Evolutionary conservation across 1,284 basidiomycete species (phyloP), one percentile per base, ranked within the genome.

Genomic region (Irpex sp.): DNA sequence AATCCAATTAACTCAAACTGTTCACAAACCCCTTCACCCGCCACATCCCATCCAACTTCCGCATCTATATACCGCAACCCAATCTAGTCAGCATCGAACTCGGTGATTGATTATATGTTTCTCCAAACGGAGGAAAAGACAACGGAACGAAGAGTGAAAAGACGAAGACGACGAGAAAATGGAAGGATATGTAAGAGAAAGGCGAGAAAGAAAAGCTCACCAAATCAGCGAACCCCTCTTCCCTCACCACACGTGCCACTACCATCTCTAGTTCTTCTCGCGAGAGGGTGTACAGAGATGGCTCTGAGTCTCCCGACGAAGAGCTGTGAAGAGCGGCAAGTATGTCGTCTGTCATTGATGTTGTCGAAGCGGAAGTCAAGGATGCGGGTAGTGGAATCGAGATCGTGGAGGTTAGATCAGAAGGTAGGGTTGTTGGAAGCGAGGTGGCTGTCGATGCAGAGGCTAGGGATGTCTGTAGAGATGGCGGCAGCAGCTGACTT

Each of bases 191-290:
- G 26, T 4, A 15, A 51, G 49, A 17, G 17, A n/a, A 5, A 51
- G 7, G 8, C 19, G 49, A 51, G 17, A 9, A 7, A 62, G 13
- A 11, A 19, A 9, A 3, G 62, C 71, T 57, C 55, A 76, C 76
- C 67, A 77, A 58, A 37, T 74, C 65, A 19, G 60, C 62, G 64
- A 77, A 77, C 2, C 73, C 74, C 1, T 76, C 74, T 64, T 76
- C 76, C 13, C 75, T 69, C 5, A 76, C 56, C 5, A 76, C 69
- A 17, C 71, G 65, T 0, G 72, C 72, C 5, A 77, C 71, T 9
- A 77, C 64, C 6, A 48, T 58, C 64, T 77, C 75, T n/a, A 77
- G 66, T 3, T 76, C 74, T 1, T 62, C 64, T 8, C 59, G 64
- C 11, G 74, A 58, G 2, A 77, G 67, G 19, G 68, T 62, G 51